Evolutionary conservation across 2,329 filamentous ascomycete genomes (phyloP).

Genomic region (Colletotrichum cordylinicola): DNA sequence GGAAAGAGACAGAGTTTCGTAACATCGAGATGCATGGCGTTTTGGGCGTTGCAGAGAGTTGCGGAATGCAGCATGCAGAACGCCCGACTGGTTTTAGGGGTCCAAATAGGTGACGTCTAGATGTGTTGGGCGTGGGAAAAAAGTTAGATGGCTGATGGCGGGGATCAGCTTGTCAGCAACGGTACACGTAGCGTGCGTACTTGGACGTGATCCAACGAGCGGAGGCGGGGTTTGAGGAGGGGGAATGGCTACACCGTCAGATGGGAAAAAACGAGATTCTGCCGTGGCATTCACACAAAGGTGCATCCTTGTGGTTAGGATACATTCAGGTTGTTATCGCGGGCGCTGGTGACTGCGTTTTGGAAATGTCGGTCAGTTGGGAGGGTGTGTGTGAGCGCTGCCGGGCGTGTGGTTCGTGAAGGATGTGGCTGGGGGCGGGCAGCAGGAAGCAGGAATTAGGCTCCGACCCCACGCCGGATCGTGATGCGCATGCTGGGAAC

Average conservation of each 20-base stretch:
- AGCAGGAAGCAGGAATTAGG: constrained; percentile 22
- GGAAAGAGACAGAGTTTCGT: not conserved
- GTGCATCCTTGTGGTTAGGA: not conserved
- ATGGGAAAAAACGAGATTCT: not conserved
- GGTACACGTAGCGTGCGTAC: not conserved
- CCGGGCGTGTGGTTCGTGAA: not conserved
- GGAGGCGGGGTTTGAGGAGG: not conserved
- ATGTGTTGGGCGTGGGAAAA: not conserved
- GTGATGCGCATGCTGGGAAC: not conserved
- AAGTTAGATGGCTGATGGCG: not conserved
- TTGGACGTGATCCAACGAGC: not conserved
- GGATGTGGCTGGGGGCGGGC: constrained; percentile 14
- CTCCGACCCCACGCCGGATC: constrained; percentile 6
- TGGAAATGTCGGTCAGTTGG: not conserved
- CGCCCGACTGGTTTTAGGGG: not conserved
- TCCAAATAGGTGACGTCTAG: not conserved
- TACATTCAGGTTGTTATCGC: not conserved
- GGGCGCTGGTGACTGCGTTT: not conserved
- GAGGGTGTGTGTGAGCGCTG: not conserved
- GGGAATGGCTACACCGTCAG: not conserved
- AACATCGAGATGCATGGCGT: not conserved
- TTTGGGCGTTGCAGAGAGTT: not conserved
- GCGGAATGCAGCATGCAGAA: not conserved
- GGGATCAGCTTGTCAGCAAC: constrained; percentile 6
- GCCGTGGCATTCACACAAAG: not conserved